Conservation (phyloP, 78 protist species). For the Emiliania huxleyi region DNA sequence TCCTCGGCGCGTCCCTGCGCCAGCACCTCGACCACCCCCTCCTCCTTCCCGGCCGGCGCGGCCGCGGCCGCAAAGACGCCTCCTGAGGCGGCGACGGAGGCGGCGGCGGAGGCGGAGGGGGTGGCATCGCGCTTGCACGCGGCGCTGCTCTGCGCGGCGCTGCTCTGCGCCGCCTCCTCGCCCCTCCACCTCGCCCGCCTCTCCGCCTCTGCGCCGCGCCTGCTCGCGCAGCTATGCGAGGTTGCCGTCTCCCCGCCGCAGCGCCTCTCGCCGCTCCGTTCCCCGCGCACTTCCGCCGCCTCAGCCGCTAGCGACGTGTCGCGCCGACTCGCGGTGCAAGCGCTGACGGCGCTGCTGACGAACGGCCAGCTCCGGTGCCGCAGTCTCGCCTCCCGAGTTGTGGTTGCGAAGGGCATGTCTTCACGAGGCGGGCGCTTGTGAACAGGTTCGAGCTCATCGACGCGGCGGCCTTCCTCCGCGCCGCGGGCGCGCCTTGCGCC, state of each 20-base stretch:
- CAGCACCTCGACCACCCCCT: background rate
- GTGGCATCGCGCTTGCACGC: background rate
- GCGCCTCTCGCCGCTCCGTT: background rate
- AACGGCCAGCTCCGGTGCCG: background rate
- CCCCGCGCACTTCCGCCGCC: background rate
- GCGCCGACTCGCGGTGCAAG: background rate
- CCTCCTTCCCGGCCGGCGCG: background rate
- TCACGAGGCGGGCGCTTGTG: too few species aligned
- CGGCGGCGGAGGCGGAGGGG: background rate
- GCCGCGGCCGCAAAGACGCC: background rate
- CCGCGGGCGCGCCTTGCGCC: background rate
- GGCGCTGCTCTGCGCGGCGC: background rate
- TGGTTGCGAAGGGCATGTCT: too few species aligned
- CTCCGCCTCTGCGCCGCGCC: background rate
- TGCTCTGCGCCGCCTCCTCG: background rate
- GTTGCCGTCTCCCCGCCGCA: background rate
- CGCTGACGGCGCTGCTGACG: background rate
- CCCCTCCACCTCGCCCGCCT: background rate
- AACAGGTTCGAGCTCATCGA: background rate
- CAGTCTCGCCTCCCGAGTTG: too few species aligned
- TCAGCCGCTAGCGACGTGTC: background rate
- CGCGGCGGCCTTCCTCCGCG: background rate
- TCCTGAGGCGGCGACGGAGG: background rate
- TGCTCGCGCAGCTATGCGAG: background rate
- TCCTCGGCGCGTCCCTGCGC: background rate